Conservation (phyloP, 208 protist species). For the Trypanosoma cruzi region DNA sequence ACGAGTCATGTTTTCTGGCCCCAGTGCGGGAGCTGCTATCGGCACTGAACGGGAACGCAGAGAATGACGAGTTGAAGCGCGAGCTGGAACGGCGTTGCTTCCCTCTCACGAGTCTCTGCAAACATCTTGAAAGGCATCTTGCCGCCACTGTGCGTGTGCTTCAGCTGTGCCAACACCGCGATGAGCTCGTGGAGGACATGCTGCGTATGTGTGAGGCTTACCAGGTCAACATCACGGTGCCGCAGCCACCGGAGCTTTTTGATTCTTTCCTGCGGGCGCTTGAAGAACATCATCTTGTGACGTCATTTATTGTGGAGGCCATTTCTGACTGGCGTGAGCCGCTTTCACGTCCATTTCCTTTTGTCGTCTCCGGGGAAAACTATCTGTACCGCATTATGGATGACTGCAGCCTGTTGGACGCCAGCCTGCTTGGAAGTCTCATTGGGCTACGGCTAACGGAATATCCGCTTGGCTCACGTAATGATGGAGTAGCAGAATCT, state of each 20-base stretch:
- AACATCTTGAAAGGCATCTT: slow-evolving; percentile 16
- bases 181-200: slow-evolving; percentile 14
- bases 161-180: slow-evolving; percentile 23
- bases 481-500: slow-evolving; percentile 36
- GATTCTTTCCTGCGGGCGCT: slow-evolving; percentile 37
- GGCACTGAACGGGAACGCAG: not conserved
- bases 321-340: slow-evolving; percentile 68
- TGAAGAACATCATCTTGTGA: slow-evolving; percentile 53
- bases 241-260: not conserved
- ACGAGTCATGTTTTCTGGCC: slow-evolving; percentile 20
- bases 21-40: slow-evolving; percentile 10
- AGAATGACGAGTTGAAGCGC: not conserved
- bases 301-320: slow-evolving; percentile 56
- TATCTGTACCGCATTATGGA: slow-evolving; percentile 58
- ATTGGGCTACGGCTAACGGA: slow-evolving; percentile 43
- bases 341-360: slow-evolving; percentile 60
- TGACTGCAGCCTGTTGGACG: slow-evolving; percentile 45
- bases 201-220: slow-evolving; percentile 18
- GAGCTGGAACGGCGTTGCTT: not conserved
- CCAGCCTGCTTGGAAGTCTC: slow-evolving; percentile 36
- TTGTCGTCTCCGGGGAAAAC: slow-evolving; percentile 49
- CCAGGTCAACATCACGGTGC: not conserved
- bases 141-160: slow-evolving; percentile 18
- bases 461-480: slow-evolving; percentile 49
- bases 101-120: slow-evolving; percentile 13